A percentile compares a stretch with the other conserved stretches of the same genome.
phyloP scores from a whole-genome alignment of 1,284 basidiomycete species.

The Mycena sp. region DNA sequence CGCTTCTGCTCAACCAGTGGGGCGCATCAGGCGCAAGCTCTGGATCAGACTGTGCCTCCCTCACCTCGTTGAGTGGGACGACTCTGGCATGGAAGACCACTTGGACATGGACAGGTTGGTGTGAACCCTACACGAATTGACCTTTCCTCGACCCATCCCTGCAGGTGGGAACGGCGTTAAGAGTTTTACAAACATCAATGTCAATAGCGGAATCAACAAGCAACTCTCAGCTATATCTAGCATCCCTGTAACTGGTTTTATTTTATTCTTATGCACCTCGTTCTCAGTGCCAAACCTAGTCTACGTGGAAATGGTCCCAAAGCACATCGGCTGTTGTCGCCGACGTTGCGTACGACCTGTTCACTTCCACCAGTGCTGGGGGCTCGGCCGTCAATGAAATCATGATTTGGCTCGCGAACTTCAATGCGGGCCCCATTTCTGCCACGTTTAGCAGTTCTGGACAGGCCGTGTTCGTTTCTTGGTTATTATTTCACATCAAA shows the following conservation, averaged over 20 bases:
- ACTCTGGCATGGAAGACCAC: slow-evolving; percentile 45
- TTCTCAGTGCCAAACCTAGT: no score
- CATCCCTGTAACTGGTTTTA: slow-evolving; percentile 58
- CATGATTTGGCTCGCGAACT: slow-evolving; percentile 75
- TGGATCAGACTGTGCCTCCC: slow-evolving; percentile 63
- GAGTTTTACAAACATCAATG: slow-evolving; percentile 68
- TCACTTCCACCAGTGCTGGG: slow-evolving; percentile 61
- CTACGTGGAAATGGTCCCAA: slow-evolving; percentile 51
- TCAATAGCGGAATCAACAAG: slow-evolving; percentile 59
- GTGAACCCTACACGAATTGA: no score
- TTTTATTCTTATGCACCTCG: not conserved
- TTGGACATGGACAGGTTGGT: slow-evolving; percentile 51
- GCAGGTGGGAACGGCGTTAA: slow-evolving; percentile 55
- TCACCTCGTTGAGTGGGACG: slow-evolving; percentile 56
- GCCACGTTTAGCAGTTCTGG: slow-evolving; percentile 55
- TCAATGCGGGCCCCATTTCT: slow-evolving; percentile 67
- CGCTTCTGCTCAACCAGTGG: slow-evolving; percentile 63
- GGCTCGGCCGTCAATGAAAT: slow-evolving; percentile 68
- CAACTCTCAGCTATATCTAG: slow-evolving; percentile 61
- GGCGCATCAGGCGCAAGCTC: slow-evolving; percentile 54
- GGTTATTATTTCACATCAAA: not conserved
- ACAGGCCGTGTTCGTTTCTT: slow-evolving; percentile 42
- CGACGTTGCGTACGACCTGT: slow-evolving; percentile 70
- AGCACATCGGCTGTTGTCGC: slow-evolving; percentile 49
- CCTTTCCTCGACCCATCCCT: no score